Percentiles rank a stretch among this genome's conserved stretches.
Conservation (phyloP, 331 rosid genomes). For the Phaseolus coccineus region DNA sequence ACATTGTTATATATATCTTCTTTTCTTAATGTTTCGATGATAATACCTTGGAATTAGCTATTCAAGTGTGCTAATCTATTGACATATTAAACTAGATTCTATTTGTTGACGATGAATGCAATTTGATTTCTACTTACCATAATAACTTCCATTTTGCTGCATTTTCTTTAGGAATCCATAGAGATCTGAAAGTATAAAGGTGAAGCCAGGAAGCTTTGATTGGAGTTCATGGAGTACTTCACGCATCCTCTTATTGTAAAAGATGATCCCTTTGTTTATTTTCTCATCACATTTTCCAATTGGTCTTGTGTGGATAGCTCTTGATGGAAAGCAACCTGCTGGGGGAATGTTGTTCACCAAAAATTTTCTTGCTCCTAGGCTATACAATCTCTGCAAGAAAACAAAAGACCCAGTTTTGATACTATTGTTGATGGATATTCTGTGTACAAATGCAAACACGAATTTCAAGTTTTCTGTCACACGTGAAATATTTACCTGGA, state of each 20-base stretch:
- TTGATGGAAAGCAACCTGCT: conserved; percentile 48
- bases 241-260: conserved; percentile 37
- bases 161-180: conserved; percentile 24
- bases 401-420: background rate
- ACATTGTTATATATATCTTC: too few relatives aligned
- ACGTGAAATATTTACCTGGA: conserved; percentile 32
- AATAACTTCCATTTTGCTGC: conserved; percentile 29
- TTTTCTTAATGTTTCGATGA: too few relatives aligned
- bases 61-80: too few relatives aligned
- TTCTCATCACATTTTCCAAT: conserved; percentile 41
- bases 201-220: conserved; percentile 39
- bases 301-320: conserved; percentile 9
- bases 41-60: too few relatives aligned
- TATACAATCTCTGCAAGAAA: conserved; percentile 42
- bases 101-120: too few relatives aligned
- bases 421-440: background rate
- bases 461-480: background rate
- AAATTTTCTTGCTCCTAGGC: conserved; percentile 49
- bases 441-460: background rate
- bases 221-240: conserved; percentile 12
- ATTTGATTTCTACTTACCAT: conserved; percentile 32
- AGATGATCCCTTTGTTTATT: conserved; percentile 23
- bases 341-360: conserved; percentile 44
- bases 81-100: too few relatives aligned
- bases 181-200: conserved; percentile 38